Base-by-base conservation (phyloP, 2,329 filamentous ascomycete genomes). In the Fusarium continuum region DNA sequence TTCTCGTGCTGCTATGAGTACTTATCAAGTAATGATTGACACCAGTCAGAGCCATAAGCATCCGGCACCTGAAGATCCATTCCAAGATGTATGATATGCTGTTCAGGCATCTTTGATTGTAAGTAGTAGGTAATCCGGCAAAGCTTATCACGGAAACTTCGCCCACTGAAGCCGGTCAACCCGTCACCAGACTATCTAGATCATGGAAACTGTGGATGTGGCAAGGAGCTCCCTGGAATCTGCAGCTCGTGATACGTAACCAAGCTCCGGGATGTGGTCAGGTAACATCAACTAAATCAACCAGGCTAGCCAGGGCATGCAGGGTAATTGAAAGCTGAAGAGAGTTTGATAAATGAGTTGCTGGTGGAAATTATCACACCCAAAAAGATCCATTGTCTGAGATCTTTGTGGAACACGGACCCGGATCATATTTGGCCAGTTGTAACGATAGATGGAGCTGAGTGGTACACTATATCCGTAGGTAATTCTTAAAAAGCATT, bases 11-110 rank as follows among this genome's bases (percentile, higher is more conserved):
- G 22, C 13, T 17, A 25, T 11, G 25, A 20, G 11, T 35, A 41
- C 43, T 5, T 29, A 29, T 29, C 22, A 41, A 29, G 38, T 26
- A 57, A 38, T 39, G 45, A 64, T 64, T 35, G 10, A 10, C 39
- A 25, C 26, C 19, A 32, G 20, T 20, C 31, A n/a, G n/a, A 43
- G 6, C 25, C 19, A 23, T 55, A 14, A 20, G 29, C 45, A 35
- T 43, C 25, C 13, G 32, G 23, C 51, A 45, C 46, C 36, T 45
- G 51, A 48, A 44, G 52, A 61, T 48, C 41, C 40, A 64, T 61
- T 41, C 32, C 29, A 46, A 28, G 22, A 56, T 20, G 22, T 31
- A 16, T 35, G 22, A 25, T 31, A 16, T 35, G 22, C 19, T 47
- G 25, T 25, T 25, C 32, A 14, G 26, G 23, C 23, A 45, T 35